Percentiles rank a stretch among this genome's conserved stretches.
Evolutionary conservation across 2,329 filamentous ascomycete genomes (phyloP).

Genomic region (Paecilomyces formosus): DNA sequence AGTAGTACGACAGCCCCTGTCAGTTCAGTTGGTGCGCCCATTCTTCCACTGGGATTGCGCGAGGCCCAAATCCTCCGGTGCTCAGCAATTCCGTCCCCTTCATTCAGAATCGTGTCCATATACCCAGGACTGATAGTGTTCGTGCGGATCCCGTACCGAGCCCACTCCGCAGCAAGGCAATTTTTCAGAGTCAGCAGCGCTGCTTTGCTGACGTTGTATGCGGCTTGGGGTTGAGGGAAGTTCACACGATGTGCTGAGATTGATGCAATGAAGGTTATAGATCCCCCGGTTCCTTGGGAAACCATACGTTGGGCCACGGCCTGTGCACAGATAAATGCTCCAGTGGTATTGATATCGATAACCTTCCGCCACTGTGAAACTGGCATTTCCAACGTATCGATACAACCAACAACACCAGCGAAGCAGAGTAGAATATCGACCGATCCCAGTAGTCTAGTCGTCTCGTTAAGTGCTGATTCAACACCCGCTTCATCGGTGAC

Average conservation of each 20-base stretch:
- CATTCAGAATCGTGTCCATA: constrained; percentile 70
- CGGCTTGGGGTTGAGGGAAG: constrained; percentile 63
- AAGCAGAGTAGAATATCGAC: constrained; percentile 56
- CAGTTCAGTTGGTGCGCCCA: constrained; percentile 58
- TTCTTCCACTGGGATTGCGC: constrained; percentile 57
- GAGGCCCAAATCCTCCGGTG: constrained; percentile 50
- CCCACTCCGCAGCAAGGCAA: constrained; percentile 67
- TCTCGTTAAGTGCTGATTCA: constrained; percentile 10
- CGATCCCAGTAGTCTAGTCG: constrained; percentile 35
- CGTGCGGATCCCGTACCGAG: constrained; percentile 59
- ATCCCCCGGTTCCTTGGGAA: constrained; percentile 44
- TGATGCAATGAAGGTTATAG: constrained; percentile 59
- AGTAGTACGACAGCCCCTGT: constrained; percentile 56
- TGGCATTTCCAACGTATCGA: constrained; percentile 53
- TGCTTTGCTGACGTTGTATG: constrained; percentile 67
- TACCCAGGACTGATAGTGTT: constrained; percentile 68
- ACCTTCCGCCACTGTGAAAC: constrained; percentile 54
- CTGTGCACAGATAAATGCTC: constrained; percentile 62
- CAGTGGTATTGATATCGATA: constrained; percentile 65
- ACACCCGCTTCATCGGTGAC: constrained; percentile 46
- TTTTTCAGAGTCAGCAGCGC: constrained; percentile 57
- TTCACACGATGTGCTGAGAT: constrained; percentile 64
- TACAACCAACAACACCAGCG: constrained; percentile 60
- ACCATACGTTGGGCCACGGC: constrained; percentile 53
- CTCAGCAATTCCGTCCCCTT: constrained; percentile 51